Evolutionary conservation across 345 rosid species (phyloP).

Genomic region (Brassica rapa): DNA sequence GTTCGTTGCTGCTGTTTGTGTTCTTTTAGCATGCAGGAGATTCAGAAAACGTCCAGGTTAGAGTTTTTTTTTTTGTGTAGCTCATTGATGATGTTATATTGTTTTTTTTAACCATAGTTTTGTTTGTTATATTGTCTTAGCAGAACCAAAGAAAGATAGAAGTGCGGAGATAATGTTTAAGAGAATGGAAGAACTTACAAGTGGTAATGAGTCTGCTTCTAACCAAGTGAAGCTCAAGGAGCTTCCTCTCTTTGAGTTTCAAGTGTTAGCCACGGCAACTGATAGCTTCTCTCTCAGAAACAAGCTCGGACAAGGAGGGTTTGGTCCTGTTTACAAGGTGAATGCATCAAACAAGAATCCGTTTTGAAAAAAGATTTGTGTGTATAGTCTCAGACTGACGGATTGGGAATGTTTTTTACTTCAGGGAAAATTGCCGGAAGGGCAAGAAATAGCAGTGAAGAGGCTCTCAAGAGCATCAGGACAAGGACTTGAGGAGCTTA

Average conservation of each 20-base stretch:
- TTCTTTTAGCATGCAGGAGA: slow-evolving; percentile 31
- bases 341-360: slow-evolving; percentile 30
- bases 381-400: not conserved
- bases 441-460: slow-evolving; percentile 62
- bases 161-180: slow-evolving; percentile 33
- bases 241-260: slow-evolving; percentile 44
- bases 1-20: not conserved
- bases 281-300: slow-evolving; percentile 36
- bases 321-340: slow-evolving; percentile 51
- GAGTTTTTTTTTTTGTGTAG: not conserved
- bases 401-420: not conserved
- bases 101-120: not conserved
- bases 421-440: slow-evolving; percentile 53
- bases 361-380: not conserved
- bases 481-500: slow-evolving; percentile 61
- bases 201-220: slow-evolving; percentile 34
- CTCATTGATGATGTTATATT: not conserved
- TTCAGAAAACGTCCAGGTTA: slow-evolving; percentile 31
- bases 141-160: slow-evolving; percentile 18
- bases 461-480: slow-evolving; percentile 55
- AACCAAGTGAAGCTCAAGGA: slow-evolving; percentile 45
- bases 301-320: slow-evolving; percentile 59
- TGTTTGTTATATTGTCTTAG: slow-evolving; percentile 7
- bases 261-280: slow-evolving; percentile 50
- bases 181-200: slow-evolving; percentile 41